Conservation (phyloP, 345 rosid species). For the Viola odorata region DNA sequence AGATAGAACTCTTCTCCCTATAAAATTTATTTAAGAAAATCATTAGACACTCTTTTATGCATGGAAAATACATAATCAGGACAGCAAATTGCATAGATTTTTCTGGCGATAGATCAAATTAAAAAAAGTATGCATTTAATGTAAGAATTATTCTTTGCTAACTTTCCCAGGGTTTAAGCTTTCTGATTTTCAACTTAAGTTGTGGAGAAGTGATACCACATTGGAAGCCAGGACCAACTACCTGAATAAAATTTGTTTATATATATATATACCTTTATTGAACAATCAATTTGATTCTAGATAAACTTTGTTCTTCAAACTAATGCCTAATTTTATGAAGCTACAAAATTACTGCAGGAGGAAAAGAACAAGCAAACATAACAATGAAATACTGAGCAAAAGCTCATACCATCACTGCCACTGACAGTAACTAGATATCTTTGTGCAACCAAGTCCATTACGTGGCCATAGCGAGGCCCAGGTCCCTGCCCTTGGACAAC, state of each 20-base stretch:
- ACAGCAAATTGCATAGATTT: background rate
- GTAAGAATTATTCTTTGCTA: too few relatives aligned
- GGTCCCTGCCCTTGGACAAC: slow-evolving; percentile 99
- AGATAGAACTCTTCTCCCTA: slow-evolving; percentile 88
- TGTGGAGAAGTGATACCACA: too few relatives aligned
- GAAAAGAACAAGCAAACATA: background rate
- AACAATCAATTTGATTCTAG: too few relatives aligned
- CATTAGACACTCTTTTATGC: background rate
- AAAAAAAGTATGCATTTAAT: too few relatives aligned
- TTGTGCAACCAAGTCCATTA: slow-evolving; percentile 92
- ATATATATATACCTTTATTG: too few relatives aligned
- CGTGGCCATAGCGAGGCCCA: slow-evolving; percentile 99
- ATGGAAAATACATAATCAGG: slow-evolving; percentile 6
- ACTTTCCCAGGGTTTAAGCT: too few relatives aligned
- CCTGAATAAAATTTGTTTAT: too few relatives aligned
- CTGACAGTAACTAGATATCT: slow-evolving; percentile 93
- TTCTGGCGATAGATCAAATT: background rate
- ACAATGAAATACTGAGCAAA: background rate
- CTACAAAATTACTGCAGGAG: background rate
- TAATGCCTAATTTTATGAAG: background rate
- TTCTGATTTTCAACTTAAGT: too few relatives aligned
- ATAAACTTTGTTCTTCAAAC: too few relatives aligned
- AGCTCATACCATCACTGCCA: slow-evolving; percentile 83
- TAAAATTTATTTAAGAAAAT: background rate
- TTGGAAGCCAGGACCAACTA: too few relatives aligned